Percentiles rank a stretch among this genome's conserved stretches.
phyloP scores from a whole-genome alignment of 2,329 filamentous ascomycete species.

The Leptographium flavum region DNA sequence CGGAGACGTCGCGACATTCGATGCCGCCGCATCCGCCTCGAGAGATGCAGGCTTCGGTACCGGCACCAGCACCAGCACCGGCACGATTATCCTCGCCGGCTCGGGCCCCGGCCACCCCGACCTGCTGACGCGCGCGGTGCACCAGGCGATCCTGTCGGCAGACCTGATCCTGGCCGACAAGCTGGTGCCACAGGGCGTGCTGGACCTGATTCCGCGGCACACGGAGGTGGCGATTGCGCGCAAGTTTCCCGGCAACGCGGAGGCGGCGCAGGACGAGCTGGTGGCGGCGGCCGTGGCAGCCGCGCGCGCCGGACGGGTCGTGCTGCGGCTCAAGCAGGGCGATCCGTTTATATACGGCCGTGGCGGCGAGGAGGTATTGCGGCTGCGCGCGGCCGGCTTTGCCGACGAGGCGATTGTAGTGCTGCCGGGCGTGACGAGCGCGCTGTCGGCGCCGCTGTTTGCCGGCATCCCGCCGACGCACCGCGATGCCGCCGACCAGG shows the following conservation, averaged over 20 bases:
- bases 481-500: conserved; percentile 77
- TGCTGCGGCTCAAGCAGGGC: conserved; percentile 86
- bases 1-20: too few relatives aligned
- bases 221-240: conserved; percentile 84
- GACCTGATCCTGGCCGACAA: conserved; percentile 78
- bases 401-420: conserved; percentile 47
- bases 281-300: conserved; percentile 63
- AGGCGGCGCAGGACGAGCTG: conserved; percentile 82
- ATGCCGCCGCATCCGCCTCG: too few relatives aligned
- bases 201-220: conserved; percentile 80
- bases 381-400: conserved; percentile 61
- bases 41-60: too few relatives aligned
- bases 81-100: conserved; percentile 75
- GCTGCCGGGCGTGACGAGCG: conserved; percentile 80
- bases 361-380: conserved; percentile 82
- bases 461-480: conserved; percentile 81
- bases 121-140: conserved; percentile 69
- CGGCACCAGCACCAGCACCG: conserved; percentile 22
- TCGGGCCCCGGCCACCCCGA: conserved; percentile 88
- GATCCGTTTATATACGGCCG: conserved; percentile 94
- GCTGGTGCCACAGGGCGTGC: conserved; percentile 68
- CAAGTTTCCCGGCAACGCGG: conserved; percentile 96
- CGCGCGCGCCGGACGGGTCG: conserved; percentile 51
- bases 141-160: conserved; percentile 60
- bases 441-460: conserved; percentile 76